Conservation (phyloP, 345 rosid genomes). For the Moricandia arvensis region DNA sequence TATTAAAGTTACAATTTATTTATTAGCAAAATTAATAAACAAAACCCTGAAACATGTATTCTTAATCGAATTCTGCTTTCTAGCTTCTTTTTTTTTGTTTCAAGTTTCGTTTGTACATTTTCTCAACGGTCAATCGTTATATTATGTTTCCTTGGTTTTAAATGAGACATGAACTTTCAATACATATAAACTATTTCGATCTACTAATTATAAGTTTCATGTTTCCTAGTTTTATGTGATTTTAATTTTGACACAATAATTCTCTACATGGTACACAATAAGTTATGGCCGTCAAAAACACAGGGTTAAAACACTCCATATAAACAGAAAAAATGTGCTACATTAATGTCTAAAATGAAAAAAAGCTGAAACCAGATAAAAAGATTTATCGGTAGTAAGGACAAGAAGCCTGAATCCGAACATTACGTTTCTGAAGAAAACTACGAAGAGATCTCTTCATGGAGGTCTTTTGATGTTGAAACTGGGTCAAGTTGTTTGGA, state of each 20-base stretch:
- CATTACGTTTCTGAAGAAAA: conserved; percentile 29
- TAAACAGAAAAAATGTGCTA: background rate
- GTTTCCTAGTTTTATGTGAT: too few species aligned
- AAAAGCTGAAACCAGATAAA: background rate
- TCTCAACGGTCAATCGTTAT: too few species aligned
- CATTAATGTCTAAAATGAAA: background rate
- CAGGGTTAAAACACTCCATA: background rate
- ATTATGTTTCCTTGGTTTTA: too few species aligned
- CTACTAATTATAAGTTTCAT: too few species aligned
- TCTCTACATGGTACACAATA: background rate
- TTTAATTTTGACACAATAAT: background rate
- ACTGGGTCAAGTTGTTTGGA: background rate
- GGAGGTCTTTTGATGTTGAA: conserved; percentile 15
- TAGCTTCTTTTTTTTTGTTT: too few species aligned
- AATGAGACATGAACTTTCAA: too few species aligned
- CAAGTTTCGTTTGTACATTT: too few species aligned
- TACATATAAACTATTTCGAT: too few species aligned
- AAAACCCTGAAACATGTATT: too few species aligned
- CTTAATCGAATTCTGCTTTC: too few species aligned
- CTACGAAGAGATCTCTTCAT: conserved; percentile 30
- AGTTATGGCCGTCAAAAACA: background rate
- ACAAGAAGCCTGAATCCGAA: conserved; percentile 22
- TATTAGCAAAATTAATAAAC: too few species aligned
- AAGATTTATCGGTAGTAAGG: conserved; percentile 3
- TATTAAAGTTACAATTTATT: too few species aligned